Evolutionary conservation across 176 grass and related monocot species (phyloP).

Genomic region (Musa troglodytarum): DNA sequence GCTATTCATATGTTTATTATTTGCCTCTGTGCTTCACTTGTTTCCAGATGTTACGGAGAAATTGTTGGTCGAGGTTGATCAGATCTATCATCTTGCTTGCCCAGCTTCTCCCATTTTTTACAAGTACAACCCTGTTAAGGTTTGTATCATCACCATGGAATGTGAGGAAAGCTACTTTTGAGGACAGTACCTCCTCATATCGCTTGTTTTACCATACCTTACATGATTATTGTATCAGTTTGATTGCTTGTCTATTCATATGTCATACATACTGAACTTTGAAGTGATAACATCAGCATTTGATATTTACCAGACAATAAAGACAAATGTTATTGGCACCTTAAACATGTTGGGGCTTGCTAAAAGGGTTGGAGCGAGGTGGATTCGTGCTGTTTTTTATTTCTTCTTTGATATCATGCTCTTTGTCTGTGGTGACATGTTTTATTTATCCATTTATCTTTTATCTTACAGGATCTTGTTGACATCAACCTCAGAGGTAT

Average conservation of each 20-base stretch:
- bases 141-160: constrained; percentile 24
- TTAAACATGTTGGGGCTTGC: constrained; percentile 99
- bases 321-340: constrained; percentile 99
- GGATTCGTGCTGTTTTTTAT: constrained; percentile 1
- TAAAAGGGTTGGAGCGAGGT: constrained; percentile 98
- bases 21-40: not conserved
- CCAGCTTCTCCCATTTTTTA: constrained; percentile 99
- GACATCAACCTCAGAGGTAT: constrained; percentile 98
- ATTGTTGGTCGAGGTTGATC: constrained; percentile 94
- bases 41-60: constrained; percentile 76
- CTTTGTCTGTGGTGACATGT: not conserved
- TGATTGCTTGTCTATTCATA: constrained; percentile 3
- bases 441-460: not conserved
- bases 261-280: not conserved
- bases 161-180: no score
- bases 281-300: not conserved
- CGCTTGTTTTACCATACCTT: no score
- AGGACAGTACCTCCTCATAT: no score
- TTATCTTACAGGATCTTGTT: constrained; percentile 70
- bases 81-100: constrained; percentile 99
- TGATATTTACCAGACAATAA: constrained; percentile 67
- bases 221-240: not conserved
- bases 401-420: not conserved
- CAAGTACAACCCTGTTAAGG: constrained; percentile 99
- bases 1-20: not conserved